Evolutionary conservation across 208 protist species (phyloP).

Genomic region (Zelonia costaricensis): DNA sequence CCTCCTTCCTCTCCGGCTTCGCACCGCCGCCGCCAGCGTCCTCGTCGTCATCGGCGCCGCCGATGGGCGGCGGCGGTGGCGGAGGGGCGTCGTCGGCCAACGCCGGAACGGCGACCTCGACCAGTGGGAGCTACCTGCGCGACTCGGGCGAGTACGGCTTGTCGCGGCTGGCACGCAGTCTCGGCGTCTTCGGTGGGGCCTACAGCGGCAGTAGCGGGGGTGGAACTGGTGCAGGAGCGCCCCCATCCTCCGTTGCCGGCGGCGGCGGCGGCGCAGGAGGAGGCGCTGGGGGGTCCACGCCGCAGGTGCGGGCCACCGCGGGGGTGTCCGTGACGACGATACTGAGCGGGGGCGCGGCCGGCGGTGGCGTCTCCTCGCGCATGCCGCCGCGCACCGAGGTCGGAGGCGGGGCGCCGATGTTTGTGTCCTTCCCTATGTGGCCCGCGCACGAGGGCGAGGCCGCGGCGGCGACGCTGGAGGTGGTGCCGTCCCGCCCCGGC

Average conservation of each 20-base stretch:
- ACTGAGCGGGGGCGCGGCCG: neutral
- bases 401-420: slow-evolving; percentile 11
- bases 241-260: too few relatives aligned
- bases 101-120: neutral
- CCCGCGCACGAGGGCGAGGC: slow-evolving; percentile 1
- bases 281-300: neutral
- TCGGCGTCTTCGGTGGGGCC: slow-evolving; percentile 20
- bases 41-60: too few relatives aligned
- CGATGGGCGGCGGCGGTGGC: too few relatives aligned
- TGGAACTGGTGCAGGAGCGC: too few relatives aligned
- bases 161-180: slow-evolving; percentile 19
- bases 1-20: slow-evolving; percentile 5
- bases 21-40: neutral
- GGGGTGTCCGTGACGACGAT: neutral
- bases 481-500: slow-evolving; percentile 12
- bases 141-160: slow-evolving; percentile 24
- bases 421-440: slow-evolving; percentile 33
- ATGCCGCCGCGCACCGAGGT: slow-evolving; percentile 18
- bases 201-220: neutral
- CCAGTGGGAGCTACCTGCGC: slow-evolving; percentile 6
- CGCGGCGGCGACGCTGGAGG: slow-evolving; percentile 12
- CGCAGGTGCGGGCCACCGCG: neutral
- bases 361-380: neutral
- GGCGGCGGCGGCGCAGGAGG: neutral
- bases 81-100: too few relatives aligned